Evolutionary conservation across 164 flowering plant species (phyloP).

Genomic region (Magnolia kwangsiensis): DNA sequence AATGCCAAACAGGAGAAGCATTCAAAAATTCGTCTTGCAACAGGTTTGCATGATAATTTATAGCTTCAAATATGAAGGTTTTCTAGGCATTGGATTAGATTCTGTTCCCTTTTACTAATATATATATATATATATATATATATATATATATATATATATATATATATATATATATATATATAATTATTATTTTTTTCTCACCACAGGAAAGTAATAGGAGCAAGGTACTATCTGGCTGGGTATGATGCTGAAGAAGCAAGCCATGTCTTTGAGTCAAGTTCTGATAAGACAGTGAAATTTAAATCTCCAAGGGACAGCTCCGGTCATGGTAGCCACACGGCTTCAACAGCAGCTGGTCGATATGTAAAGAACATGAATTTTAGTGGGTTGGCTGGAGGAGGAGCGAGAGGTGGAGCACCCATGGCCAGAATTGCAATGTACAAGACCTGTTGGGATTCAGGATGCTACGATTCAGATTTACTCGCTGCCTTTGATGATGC

Average conservation of each 20-base stretch:
- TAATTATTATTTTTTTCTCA: neutral
- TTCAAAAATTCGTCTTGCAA: conserved; percentile 74
- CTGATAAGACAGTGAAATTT: conserved; percentile 27
- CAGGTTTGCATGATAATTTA: conserved; percentile 43
- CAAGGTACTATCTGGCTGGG: conserved; percentile 64
- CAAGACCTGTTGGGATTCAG: conserved; percentile 80
- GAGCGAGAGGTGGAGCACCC: conserved; percentile 87
- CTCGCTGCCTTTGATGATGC: conserved; percentile 89
- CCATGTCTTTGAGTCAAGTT: neutral
- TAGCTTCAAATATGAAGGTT: neutral
- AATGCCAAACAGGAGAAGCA: conserved; percentile 66
- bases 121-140: neutral
- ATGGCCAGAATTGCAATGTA: conserved; percentile 75
- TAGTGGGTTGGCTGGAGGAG: conserved; percentile 63
- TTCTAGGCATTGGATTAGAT: neutral
- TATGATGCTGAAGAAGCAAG: conserved; percentile 54
- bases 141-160: neutral
- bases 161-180: neutral
- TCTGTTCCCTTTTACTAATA: conserved; percentile 4
- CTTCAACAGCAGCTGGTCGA: conserved; percentile 82
- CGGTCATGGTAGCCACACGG: conserved; percentile 94
- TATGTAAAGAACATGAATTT: conserved; percentile 56
- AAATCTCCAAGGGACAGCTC: conserved; percentile 69
- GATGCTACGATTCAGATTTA: conserved; percentile 77
- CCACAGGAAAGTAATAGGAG: conserved; percentile 76